Conservation (phyloP, 805 yeast genomes). For the Kuraishia cidri region DNA sequence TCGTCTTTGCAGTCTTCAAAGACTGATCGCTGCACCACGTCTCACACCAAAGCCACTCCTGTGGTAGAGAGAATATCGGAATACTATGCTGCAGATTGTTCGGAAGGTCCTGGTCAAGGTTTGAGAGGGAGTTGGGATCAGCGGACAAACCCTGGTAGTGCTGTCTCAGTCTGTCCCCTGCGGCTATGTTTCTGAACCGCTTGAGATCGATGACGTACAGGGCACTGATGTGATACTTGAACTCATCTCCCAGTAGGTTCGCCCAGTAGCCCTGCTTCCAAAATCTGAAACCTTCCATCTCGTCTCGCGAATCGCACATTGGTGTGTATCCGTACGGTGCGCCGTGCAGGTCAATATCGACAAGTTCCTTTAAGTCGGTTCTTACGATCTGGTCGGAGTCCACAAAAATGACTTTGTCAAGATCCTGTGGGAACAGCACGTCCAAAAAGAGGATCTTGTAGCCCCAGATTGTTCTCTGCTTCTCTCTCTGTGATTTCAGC, state of each 20-base stretch:
- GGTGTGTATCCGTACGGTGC: slow-evolving; percentile 86
- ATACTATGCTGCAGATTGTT: slow-evolving; percentile 68
- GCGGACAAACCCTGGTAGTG: slow-evolving; percentile 79
- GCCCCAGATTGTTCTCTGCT: slow-evolving; percentile 80
- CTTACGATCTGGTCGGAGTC: slow-evolving; percentile 82
- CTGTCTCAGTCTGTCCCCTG: slow-evolving; percentile 74
- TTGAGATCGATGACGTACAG: slow-evolving; percentile 72
- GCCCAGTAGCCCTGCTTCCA: slow-evolving; percentile 96
- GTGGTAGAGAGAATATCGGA: slow-evolving; percentile 65
- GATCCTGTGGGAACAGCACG: slow-evolving; percentile 72
- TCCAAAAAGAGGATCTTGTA: slow-evolving; percentile 82
- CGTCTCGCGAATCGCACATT: slow-evolving; percentile 73
- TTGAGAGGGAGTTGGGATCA: slow-evolving; percentile 72
- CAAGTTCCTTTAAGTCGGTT: slow-evolving; percentile 62
- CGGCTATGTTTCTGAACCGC: slow-evolving; percentile 51
- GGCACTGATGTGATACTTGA: slow-evolving; percentile 78
- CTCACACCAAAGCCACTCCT: slow-evolving; percentile 91
- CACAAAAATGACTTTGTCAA: slow-evolving; percentile 72
- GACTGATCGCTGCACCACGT: slow-evolving; percentile 78
- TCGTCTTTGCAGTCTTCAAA: slow-evolving; percentile 57
- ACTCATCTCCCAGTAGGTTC: slow-evolving; percentile 41
- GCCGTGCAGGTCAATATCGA: slow-evolving; percentile 61
- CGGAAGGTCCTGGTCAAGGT: slow-evolving; percentile 90
- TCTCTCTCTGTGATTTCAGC: slow-evolving; percentile 72
- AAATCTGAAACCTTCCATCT: slow-evolving; percentile 79